Evolutionary conservation across 2,329 filamentous ascomycete species (phyloP).

Genomic region (Trichophyton benhamiae): DNA sequence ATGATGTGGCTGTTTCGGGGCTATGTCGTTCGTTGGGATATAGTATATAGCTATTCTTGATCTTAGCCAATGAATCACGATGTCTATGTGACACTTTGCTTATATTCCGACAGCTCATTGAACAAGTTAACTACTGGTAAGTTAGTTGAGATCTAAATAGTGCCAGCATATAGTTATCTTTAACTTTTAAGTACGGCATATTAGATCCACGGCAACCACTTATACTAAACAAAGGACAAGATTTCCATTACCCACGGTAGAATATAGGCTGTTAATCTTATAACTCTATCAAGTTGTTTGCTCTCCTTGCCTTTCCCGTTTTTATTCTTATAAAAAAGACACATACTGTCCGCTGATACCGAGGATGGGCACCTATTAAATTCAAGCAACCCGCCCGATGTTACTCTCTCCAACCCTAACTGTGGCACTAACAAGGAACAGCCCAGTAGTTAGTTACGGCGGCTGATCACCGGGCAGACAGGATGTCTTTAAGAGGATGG

Average conservation of each 20-base stretch:
- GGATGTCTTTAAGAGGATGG: background rate
- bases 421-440: background rate
- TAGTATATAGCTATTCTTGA: background rate
- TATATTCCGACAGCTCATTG: background rate
- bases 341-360: background rate
- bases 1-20: background rate
- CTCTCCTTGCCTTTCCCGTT: no score
- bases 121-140: background rate
- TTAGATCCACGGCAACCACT: no score
- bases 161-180: background rate
- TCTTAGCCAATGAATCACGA: background rate
- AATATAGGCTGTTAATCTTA: background rate
- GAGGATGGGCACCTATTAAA: background rate
- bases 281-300: no score
- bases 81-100: background rate
- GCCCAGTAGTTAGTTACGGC: background rate
- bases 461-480: background rate
- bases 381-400: background rate
- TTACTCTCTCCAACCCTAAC: background rate
- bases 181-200: no score
- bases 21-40: background rate
- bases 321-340: no score
- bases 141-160: background rate
- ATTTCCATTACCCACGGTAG: background rate
- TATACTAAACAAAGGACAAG: background rate